phyloP scores from a whole-genome alignment of 2,329 filamentous ascomycete species.

The Aspergillus novofumigatus region DNA sequence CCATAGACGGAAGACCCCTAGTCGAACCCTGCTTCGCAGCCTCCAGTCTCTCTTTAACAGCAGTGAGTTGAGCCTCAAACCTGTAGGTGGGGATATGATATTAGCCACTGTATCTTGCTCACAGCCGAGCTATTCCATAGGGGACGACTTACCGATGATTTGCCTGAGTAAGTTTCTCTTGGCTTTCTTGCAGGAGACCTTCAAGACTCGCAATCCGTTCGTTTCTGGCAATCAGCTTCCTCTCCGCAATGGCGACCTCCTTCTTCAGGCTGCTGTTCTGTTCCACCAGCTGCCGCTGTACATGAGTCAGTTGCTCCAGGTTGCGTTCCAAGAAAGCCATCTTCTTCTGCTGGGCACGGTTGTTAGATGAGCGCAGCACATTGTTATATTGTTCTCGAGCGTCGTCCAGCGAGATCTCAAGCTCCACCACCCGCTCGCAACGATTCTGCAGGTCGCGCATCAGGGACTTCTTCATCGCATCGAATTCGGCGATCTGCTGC shows the following conservation, averaged over 20 bases:
- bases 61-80: conserved; percentile 94
- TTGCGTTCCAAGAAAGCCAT: conserved; percentile 99
- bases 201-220: conserved; percentile 95
- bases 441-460: conserved; percentile 99
- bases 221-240: conserved; percentile 92
- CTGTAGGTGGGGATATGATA: conserved; percentile 45
- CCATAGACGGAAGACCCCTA: conserved; percentile 67
- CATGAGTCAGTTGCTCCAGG: conserved; percentile 93
- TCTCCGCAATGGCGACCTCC: conserved; percentile 96
- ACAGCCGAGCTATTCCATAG: conserved; percentile 3
- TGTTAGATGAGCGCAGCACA: conserved; percentile 92
- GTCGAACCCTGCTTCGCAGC: conserved; percentile 90
- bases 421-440: conserved; percentile 94
- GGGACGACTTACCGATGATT: conserved; percentile 79
- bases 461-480: conserved; percentile 98
- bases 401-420: conserved; percentile 96
- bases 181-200: conserved; percentile 86
- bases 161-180: conserved; percentile 95
- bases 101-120: not conserved
- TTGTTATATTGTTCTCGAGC: conserved; percentile 99
- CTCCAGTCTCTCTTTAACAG: conserved; percentile 96
- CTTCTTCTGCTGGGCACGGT: conserved; percentile 99
- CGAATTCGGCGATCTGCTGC: conserved; percentile 97
- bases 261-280: conserved; percentile 98
- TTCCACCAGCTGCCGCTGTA: conserved; percentile 95